phyloP scores from a whole-genome alignment of 139 green algal genomes.

The Spirogloea muscicola region DNA sequence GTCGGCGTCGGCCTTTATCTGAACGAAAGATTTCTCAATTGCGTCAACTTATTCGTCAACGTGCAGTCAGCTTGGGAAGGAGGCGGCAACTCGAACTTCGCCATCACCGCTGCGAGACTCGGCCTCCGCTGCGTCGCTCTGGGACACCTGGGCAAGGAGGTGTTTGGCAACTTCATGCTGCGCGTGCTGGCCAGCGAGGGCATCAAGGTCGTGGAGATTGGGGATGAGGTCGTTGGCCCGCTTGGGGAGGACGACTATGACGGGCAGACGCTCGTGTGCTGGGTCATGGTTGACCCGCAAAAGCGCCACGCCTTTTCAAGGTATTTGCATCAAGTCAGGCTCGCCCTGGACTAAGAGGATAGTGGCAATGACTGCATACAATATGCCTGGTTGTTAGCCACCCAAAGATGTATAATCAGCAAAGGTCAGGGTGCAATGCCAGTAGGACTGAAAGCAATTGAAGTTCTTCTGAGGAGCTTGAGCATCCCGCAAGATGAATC shows the following conservation, averaged over 20 bases:
- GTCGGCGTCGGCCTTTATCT: no score
- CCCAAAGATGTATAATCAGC: no score
- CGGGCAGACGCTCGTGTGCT: slow-evolving; percentile 80
- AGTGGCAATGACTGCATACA: no score
- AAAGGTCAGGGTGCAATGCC: no score
- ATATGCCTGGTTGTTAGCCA: no score
- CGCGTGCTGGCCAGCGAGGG: slow-evolving; percentile 57
- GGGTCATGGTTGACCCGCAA: slow-evolving; percentile 72
- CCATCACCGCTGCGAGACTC: slow-evolving; percentile 82
- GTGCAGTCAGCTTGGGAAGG: slow-evolving; percentile 56
- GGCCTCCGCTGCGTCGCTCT: slow-evolving; percentile 66
- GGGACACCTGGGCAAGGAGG: slow-evolving; percentile 75
- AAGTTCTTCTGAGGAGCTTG: no score
- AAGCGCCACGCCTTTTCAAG: slow-evolving; percentile 46
- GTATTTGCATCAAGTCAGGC: no score
- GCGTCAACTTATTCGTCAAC: no score
- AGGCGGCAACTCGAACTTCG: slow-evolving; percentile 84
- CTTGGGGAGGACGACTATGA: slow-evolving; percentile 48
- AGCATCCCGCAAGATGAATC: no score
- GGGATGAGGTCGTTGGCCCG: not conserved
- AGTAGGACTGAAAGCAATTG: no score
- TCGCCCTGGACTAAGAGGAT: no score
- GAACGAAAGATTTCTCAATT: no score
- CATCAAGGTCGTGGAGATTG: slow-evolving; percentile 47
- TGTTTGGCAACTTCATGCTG: slow-evolving; percentile 75